phyloP scores from a whole-genome alignment of 345 rosid genomes.

The Turnera subulata region DNA sequence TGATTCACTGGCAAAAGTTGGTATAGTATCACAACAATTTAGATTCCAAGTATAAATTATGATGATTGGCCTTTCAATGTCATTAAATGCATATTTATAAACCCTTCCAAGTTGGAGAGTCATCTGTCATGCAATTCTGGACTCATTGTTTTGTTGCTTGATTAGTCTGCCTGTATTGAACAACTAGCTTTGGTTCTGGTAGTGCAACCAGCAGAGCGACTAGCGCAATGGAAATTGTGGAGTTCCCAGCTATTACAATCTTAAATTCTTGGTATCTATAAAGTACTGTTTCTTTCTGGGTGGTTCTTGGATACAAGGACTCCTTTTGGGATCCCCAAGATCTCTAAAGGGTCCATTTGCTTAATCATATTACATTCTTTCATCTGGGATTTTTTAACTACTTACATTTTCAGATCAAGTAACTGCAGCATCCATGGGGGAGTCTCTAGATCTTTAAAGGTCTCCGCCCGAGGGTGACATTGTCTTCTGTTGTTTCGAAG shows the following conservation, averaged over 20 bases:
- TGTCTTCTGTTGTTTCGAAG: neutral
- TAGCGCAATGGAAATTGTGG: too few species aligned
- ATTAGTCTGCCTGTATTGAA: neutral
- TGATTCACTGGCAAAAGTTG: constrained; percentile 1
- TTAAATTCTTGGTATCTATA: neutral
- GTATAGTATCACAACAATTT: neutral
- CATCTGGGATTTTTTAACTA: neutral
- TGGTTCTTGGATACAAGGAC: neutral
- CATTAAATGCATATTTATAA: neutral
- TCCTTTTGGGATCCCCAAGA: neutral
- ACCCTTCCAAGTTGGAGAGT: neutral
- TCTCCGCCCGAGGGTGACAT: too few species aligned
- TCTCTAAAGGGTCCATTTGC: too few species aligned
- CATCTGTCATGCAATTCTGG: constrained; percentile 3
- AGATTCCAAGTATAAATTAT: constrained; percentile 12
- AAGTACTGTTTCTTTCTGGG: neutral
- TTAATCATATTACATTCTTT: too few species aligned
- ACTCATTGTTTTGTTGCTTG: neutral
- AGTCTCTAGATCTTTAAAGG: neutral
- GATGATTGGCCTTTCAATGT: constrained; percentile 14
- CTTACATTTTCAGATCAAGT: too few species aligned
- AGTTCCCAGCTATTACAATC: neutral
- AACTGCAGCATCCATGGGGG: too few species aligned
- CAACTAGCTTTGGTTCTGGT: neutral
- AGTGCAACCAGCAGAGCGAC: too few species aligned